Base-by-base conservation (phyloP, 768 basidiomycete species). In the Suillus lakei region DNA sequence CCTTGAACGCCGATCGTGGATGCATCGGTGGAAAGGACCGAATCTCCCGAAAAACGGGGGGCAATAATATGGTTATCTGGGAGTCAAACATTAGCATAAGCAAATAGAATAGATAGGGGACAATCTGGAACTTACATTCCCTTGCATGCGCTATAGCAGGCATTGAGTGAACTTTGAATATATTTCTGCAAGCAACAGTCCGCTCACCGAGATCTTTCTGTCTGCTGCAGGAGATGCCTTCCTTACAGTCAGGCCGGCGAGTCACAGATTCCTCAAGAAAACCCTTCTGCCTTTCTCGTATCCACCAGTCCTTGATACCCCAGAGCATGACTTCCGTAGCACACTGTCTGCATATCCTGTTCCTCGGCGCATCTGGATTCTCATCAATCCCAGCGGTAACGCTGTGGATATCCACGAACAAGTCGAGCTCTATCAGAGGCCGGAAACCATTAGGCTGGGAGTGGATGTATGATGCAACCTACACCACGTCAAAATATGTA, bases 241-340 rank as follows among this genome's bases (percentile, higher is more conserved):
- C 83, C 12, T 83, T 83, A 68, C 92, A 95, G 70, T 94, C 89
- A 38, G 85, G 85, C 44, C 91, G 82, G n/a, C 76, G 82, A 69
- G 82, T 73, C n/a, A 91, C 74, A 51, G 72, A 73, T 54, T 82
- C 83, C 48, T 88, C 88, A 61, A 91, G 74, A 67, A 85, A 83
- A 18, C 89, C 92, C 70, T 88, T 91, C 77, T 81, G 83, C 34
- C 92, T 85, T 76, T 94, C 92, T 59, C 89, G 81, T 39, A 93
- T 78, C 92, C 93, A 94, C 92, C 92, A 95, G 44, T 89, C 91
- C 66, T 83, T 86, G 51, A 94, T 72, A 13, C 92, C 92, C 81
- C 87, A 91, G 3, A 93, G 79, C 21, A 94, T 80, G 2, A 93
- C 84, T 73, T 93, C 91, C 0, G 87, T 82, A 2, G 93, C 90